A percentile compares a stretch with the other conserved stretches of the same genome.
These are phyloP conservation scores for Leptomonas seymouri DNA, from an alignment of 208 protist species.

Conservation along the genomic window DNA sequence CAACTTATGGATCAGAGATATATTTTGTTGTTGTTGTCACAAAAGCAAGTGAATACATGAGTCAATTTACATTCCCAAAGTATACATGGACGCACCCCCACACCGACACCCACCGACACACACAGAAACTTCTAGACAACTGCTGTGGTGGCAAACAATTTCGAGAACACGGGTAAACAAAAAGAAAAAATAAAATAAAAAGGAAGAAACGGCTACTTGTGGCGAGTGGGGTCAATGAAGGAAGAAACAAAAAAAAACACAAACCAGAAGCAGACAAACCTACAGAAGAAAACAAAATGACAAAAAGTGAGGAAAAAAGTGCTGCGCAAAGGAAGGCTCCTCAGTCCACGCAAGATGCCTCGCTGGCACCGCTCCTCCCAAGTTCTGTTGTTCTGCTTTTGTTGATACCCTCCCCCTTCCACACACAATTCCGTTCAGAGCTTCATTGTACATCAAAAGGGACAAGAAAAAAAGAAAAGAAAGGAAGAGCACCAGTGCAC, in stretches of 20 bases:
- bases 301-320: not conserved
- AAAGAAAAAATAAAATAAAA: constrained; percentile 7
- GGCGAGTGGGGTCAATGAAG: too few relatives aligned
- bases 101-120: too few relatives aligned
- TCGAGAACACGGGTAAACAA: constrained; percentile 1
- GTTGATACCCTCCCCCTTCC: not conserved
- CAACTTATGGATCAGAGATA: not conserved
- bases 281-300: not conserved
- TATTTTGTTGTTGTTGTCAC: not conserved
- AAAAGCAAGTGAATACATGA: constrained; percentile 25
- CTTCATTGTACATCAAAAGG: constrained; percentile 7
- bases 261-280: constrained; percentile 1
- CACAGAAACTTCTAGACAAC: not conserved
- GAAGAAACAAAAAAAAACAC: not conserved
- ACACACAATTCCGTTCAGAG: not conserved
- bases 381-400: not conserved
- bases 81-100: constrained; percentile 18
- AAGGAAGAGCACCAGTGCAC: too few relatives aligned
- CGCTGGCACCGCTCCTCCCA: not conserved
- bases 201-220: not conserved
- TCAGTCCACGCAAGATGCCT: not conserved
- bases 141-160: not conserved
- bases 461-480: too few relatives aligned
- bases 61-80: constrained; percentile 18
- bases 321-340: not conserved